phyloP scores from a whole-genome alignment of 2,329 filamentous ascomycete species.

The Septoria linicola region DNA sequence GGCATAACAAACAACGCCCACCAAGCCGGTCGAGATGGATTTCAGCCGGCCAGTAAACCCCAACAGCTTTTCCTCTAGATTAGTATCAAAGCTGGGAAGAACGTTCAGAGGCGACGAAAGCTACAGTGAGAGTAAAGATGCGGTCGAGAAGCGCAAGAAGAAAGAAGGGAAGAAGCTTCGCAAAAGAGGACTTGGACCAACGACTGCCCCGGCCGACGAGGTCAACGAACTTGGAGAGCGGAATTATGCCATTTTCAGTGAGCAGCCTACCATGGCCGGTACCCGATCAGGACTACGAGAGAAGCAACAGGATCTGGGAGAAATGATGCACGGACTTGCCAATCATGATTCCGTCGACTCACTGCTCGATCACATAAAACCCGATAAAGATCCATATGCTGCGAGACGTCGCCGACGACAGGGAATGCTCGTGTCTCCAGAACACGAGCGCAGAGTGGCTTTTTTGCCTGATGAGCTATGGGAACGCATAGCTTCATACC shows the following conservation, averaged over 20 bases:
- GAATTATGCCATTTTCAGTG: constrained; percentile 34
- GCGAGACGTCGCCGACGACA: constrained; percentile 14
- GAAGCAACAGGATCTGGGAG: constrained; percentile 36
- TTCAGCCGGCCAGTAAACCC: constrained; percentile 29
- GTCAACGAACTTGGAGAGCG: constrained; percentile 37
- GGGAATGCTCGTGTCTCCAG: constrained; percentile 21
- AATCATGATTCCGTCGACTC: constrained; percentile 41
- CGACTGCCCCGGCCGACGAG: constrained; percentile 17
- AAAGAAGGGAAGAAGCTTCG: constrained; percentile 26
- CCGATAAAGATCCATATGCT: constrained; percentile 8
- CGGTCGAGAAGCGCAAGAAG: constrained; percentile 30
- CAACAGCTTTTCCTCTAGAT: constrained; percentile 32
- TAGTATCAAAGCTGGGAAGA: constrained; percentile 31
- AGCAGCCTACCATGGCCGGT: constrained; percentile 26
- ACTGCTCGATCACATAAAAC: constrained; percentile 27
- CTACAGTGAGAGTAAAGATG: constrained; percentile 32
- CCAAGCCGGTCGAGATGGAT: constrained; percentile 29
- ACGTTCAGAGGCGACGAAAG: constrained; percentile 34
- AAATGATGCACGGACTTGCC: constrained; percentile 41
- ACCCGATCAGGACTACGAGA: constrained; percentile 7
- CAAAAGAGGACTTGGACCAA: constrained; percentile 22
- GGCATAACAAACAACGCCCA: no score
- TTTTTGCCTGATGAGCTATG: constrained; percentile 50
- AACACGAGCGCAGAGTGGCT: constrained; percentile 45
- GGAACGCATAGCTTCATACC: constrained; percentile 44